phyloP scores from a whole-genome alignment of 2,329 filamentous ascomycete genomes.

The Spiromastix sp. region DNA sequence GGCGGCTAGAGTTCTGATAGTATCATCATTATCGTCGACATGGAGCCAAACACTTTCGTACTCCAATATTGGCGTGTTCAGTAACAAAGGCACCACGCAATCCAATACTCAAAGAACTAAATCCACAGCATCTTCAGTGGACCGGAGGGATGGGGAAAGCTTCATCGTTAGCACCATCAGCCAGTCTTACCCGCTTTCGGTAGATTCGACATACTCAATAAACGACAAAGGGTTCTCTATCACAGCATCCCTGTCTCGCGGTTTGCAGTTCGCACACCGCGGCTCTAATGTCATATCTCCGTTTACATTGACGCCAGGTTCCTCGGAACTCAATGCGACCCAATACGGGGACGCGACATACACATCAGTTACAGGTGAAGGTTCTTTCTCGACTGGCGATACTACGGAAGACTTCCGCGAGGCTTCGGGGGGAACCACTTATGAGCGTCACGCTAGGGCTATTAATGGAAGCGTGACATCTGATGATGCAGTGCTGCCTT shows the following conservation, averaged over 20 bases:
- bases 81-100: conserved; percentile 46
- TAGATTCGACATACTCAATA: conserved; percentile 41
- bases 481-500: conserved; percentile 6
- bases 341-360: conserved; percentile 23
- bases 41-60: conserved; percentile 54
- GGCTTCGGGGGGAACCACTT: conserved; percentile 13
- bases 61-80: conserved; percentile 45
- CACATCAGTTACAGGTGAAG: conserved; percentile 11
- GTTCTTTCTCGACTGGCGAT: conserved; percentile 20
- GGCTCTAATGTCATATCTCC: conserved; percentile 44
- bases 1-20: conserved; percentile 45
- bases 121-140: conserved; percentile 26
- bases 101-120: conserved; percentile 40
- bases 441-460: conserved; percentile 16
- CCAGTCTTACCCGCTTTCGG: conserved; percentile 53
- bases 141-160: conserved; percentile 20
- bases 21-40: conserved; percentile 38
- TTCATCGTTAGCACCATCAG: conserved; percentile 14
- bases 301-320: conserved; percentile 41
- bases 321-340: conserved; percentile 16
- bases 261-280: conserved; percentile 34
- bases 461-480: conserved; percentile 18
- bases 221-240: conserved; percentile 41
- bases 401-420: conserved; percentile 20
- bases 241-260: conserved; percentile 38